Evolutionary conservation across 1,139 yeast genomes (phyloP), one percentile per base, ranked within the genome.

Genomic region (Suhomyces ambrosiae): DNA sequence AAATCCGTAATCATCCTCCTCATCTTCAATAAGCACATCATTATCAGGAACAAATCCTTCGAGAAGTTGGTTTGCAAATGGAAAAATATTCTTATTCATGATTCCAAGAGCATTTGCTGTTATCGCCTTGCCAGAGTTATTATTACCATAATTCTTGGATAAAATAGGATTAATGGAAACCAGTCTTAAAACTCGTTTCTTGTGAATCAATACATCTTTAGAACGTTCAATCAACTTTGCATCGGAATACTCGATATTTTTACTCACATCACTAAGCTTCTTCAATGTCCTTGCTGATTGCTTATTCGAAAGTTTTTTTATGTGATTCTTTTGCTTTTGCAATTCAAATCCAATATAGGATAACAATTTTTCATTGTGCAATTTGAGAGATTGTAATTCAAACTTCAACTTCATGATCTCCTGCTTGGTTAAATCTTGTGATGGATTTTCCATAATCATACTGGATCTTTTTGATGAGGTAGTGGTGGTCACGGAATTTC

Each of bases 261-360:
- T 45, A 21, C 41, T 48, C 35, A 44, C 54, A 40, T 41, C 44
- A 30, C 46, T 46, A 14, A 54, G 40, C 10, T 50, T 44, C 37
- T 48, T 48, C 37, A 53, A 45, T 5, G 54, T 45, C 12, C 52
- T 36, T 9, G 45, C 46, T 22, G 68, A 52, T 47, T 68, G 71
- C 40, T 65, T 65, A 37, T 65, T 65, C n/a, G 71, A 60, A 35
- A 71, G 56, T 45, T 63, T 68, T 47, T 63, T 63, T 39, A 70
- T 63, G 47, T 66, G 70, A 45, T 68, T 63, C 58, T 68, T 70
- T 45, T 71, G 74, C 41, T 74, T 71, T 47, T 78, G 82, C 39
- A 76, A 58, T 46, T 76, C 75, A 48, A 76, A 78, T 19, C 82
- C 82, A 53, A 78, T 78, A 49, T 76, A 78, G 16, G 80, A 74